Percentiles rank a stretch among this genome's conserved stretches.
These are phyloP conservation scores for Epichloe scottii DNA, from an alignment of 2,329 filamentous ascomycete species.

Conservation along the genomic window DNA sequence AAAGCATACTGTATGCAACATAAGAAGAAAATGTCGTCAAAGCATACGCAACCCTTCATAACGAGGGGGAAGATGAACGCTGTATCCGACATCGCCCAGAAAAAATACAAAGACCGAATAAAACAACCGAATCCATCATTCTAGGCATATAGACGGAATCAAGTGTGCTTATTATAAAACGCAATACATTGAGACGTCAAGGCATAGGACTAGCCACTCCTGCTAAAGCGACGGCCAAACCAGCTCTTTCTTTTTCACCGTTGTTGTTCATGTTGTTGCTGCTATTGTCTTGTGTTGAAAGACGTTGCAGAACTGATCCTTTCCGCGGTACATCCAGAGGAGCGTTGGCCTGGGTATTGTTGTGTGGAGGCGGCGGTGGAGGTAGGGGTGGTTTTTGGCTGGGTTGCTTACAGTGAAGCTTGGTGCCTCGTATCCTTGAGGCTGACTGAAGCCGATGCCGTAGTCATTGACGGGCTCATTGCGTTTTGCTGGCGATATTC, in stretches of 20 bases:
- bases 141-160: not conserved
- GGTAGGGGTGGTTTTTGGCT: constrained; percentile 13
- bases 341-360: constrained; percentile 9
- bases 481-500: constrained; percentile 45
- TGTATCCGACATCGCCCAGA: not conserved
- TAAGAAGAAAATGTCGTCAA: constrained; percentile 2
- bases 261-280: not conserved
- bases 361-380: constrained; percentile 11
- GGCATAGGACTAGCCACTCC: constrained; percentile 16
- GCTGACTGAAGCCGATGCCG: constrained; percentile 44
- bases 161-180: not conserved
- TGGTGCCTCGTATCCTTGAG: constrained; percentile 29
- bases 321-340: constrained; percentile 16
- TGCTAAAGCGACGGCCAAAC: constrained; percentile 76
- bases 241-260: constrained; percentile 78
- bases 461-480: constrained; percentile 48
- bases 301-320: constrained; percentile 10
- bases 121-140: not conserved
- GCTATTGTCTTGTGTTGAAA: not conserved
- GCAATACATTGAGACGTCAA: not conserved
- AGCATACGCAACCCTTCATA: not conserved
- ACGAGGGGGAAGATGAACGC: not conserved
- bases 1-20: not conserved
- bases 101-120: not conserved
- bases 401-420: constrained; percentile 22